Conservation (phyloP, 2,329 filamentous ascomycete genomes). For the Penicillium olsonii region DNA sequence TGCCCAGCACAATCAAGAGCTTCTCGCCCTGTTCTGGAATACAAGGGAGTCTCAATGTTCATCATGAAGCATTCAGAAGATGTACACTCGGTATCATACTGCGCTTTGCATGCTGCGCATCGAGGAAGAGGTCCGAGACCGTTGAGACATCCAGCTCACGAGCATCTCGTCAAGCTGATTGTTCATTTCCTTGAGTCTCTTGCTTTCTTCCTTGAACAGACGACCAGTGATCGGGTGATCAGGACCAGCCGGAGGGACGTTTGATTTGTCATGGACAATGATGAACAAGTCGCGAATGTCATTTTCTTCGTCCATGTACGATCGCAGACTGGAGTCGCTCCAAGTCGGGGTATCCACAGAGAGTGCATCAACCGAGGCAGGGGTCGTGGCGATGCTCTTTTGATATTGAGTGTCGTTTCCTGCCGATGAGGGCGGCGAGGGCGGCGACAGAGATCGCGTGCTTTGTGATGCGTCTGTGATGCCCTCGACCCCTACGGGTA, state of each 20-base stretch:
- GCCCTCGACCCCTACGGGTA: constrained; percentile 56
- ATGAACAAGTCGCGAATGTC: constrained; percentile 88
- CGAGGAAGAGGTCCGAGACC: constrained; percentile 21
- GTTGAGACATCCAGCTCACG: constrained; percentile 69
- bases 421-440: constrained; percentile 63
- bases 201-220: constrained; percentile 84
- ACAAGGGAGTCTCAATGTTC: constrained; percentile 11
- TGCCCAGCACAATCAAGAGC: constrained; percentile 23
- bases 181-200: constrained; percentile 82
- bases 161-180: constrained; percentile 87
- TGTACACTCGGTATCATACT: constrained; percentile 19
- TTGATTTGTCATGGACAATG: constrained; percentile 89
- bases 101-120: constrained; percentile 22
- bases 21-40: constrained; percentile 5
- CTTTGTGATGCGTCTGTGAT: constrained; percentile 70
- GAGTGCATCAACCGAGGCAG: constrained; percentile 57
- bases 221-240: constrained; percentile 82
- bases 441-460: constrained; percentile 58
- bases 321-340: constrained; percentile 82
- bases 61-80: constrained; percentile 12
- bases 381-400: constrained; percentile 44
- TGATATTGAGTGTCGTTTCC: constrained; percentile 29
- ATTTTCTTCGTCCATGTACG: constrained; percentile 86
- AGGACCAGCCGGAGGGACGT: constrained; percentile 73
- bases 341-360: constrained; percentile 65